These are phyloP conservation scores for Microbotryum scabiosae DNA, from an alignment of 1,284 basidiomycete species.

Conservation along the genomic window DNA sequence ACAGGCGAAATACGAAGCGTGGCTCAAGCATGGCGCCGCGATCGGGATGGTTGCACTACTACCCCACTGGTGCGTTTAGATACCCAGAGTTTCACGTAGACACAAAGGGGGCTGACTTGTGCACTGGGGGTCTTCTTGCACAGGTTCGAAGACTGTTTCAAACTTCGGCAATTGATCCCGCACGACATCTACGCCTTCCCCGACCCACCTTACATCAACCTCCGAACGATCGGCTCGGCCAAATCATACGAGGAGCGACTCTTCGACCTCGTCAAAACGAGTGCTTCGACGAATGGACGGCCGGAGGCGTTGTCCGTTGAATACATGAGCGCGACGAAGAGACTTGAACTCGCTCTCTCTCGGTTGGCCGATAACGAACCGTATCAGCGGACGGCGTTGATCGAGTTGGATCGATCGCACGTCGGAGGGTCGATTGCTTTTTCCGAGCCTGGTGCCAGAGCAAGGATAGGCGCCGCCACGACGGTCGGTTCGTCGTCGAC, in stretches of 20 bases:
- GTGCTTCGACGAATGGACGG: too few relatives aligned
- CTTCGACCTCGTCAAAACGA: constrained; percentile 11
- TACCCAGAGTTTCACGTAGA: neutral
- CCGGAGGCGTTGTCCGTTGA: too few relatives aligned
- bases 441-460: too few relatives aligned
- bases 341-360: neutral
- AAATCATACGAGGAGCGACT: constrained; percentile 25
- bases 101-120: neutral
- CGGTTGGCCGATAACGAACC: neutral
- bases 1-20: constrained; percentile 31
- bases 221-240: constrained; percentile 20
- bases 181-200: constrained; percentile 64
- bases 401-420: neutral
- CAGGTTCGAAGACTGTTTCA: constrained; percentile 51
- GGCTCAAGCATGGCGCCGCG: constrained; percentile 27
- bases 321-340: neutral
- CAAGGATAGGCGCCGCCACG: too few relatives aligned
- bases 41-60: constrained; percentile 32
- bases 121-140: too few relatives aligned
- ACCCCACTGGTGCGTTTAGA: constrained; percentile 31
- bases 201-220: constrained; percentile 32
- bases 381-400: neutral
- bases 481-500: too few relatives aligned
- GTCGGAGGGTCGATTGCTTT: too few relatives aligned
- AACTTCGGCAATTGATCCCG: constrained; percentile 52